Percentiles rank a stretch among this genome's conserved stretches.
These are phyloP conservation scores for Pseudopithomyces chartarum DNA, from an alignment of 2,329 filamentous ascomycete genomes.

Conservation along the genomic window DNA sequence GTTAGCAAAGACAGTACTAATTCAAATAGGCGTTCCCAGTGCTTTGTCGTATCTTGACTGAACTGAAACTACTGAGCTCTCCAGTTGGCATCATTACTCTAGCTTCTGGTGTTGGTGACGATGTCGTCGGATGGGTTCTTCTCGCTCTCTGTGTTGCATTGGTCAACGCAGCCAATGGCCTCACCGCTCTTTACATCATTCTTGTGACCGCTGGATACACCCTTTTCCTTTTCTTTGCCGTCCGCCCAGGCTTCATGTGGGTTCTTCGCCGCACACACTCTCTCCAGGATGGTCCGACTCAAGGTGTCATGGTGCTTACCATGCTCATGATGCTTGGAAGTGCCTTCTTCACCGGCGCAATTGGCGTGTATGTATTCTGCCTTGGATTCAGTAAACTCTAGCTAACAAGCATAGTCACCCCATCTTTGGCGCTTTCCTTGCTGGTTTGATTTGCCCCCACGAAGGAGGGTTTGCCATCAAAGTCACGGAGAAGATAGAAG, in stretches of 20 bases:
- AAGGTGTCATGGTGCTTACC: constrained; percentile 82
- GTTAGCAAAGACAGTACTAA: constrained; percentile 10
- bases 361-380: constrained; percentile 64
- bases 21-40: constrained; percentile 72
- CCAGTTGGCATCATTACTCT: constrained; percentile 86
- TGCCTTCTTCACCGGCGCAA: constrained; percentile 86
- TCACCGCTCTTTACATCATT: constrained; percentile 84
- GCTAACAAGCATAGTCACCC: constrained; percentile 59
- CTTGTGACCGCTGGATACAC: constrained; percentile 76
- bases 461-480: constrained; percentile 90
- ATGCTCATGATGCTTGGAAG: constrained; percentile 64
- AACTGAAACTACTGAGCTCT: constrained; percentile 82
- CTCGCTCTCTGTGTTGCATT: constrained; percentile 91
- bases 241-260: constrained; percentile 77
- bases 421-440: constrained; percentile 91
- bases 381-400: no score
- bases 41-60: constrained; percentile 89
- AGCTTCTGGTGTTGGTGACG: constrained; percentile 90
- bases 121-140: constrained; percentile 88
- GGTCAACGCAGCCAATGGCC: constrained; percentile 81
- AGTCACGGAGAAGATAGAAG: constrained; percentile 91
- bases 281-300: constrained; percentile 85
- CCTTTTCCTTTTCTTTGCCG: constrained; percentile 72
- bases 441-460: constrained; percentile 87
- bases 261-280: constrained; percentile 74